Percentiles rank a stretch among this genome's conserved stretches.
phyloP scores from a whole-genome alignment of 305 asterid species.

The Monarda citriodora region DNA sequence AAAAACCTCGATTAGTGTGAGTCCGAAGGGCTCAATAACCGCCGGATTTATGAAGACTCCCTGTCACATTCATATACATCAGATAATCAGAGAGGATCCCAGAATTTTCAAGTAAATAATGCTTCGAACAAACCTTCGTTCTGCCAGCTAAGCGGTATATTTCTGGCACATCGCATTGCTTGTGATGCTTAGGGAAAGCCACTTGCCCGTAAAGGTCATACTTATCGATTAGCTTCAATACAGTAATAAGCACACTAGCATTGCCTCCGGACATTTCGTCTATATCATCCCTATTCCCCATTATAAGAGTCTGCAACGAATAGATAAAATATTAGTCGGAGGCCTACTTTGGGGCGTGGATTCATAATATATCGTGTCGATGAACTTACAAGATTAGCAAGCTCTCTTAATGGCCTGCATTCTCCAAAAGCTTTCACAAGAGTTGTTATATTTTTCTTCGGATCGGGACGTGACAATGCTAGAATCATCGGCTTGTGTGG shows the following conservation, averaged over 20 bases:
- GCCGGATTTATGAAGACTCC: constrained; percentile 98
- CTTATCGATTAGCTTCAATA: constrained; percentile 76
- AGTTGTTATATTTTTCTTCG: constrained; percentile 86
- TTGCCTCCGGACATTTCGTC: constrained; percentile 87
- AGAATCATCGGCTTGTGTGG: constrained; percentile 99
- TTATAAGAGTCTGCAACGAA: constrained; percentile 71
- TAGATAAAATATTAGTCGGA: background rate
- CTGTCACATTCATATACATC: constrained; percentile 32
- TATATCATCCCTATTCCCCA: constrained; percentile 93
- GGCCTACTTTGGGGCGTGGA: background rate
- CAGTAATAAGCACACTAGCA: constrained; percentile 73
- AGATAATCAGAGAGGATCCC: background rate
- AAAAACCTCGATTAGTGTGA: constrained; percentile 89
- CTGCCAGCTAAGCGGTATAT: constrained; percentile 89
- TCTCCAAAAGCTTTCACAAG: constrained; percentile 95
- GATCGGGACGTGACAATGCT: constrained; percentile 95
- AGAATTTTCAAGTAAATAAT: background rate
- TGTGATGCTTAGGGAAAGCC: constrained; percentile 96
- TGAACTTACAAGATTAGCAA: constrained; percentile 85
- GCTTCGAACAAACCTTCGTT: constrained; percentile 61
- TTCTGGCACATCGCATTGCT: constrained; percentile 88
- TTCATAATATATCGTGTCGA: background rate
- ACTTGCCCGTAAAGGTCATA: constrained; percentile 95
- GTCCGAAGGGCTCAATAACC: constrained; percentile 89
- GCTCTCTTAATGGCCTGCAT: constrained; percentile 85